Percentiles rank a stretch among this genome's conserved stretches.
These are phyloP conservation scores for Bruguiera sexangula DNA, from an alignment of 345 rosid genomes.

Conservation along the genomic window DNA sequence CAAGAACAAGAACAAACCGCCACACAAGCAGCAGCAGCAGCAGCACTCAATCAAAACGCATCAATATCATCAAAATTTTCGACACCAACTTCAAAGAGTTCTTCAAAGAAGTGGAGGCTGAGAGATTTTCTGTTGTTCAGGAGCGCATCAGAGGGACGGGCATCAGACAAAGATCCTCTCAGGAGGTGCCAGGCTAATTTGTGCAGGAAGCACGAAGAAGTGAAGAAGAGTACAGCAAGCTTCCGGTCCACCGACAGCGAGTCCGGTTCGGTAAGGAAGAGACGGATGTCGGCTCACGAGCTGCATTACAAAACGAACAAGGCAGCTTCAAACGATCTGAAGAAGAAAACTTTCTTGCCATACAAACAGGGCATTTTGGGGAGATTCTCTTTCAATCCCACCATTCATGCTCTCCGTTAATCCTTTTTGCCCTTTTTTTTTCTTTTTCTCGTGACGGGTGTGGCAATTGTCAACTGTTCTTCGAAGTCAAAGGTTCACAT, in stretches of 20 bases:
- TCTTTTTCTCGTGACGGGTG: too few species aligned
- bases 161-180: slow-evolving; percentile 48
- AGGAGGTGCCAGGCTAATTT: slow-evolving; percentile 34
- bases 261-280: slow-evolving; percentile 36
- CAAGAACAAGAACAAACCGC: not conserved
- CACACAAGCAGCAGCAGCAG: slow-evolving; percentile 18
- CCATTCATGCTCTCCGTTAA: slow-evolving; percentile 15
- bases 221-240: slow-evolving; percentile 30
- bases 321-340: slow-evolving; percentile 64
- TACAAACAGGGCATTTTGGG: slow-evolving; percentile 80
- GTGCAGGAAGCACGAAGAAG: slow-evolving; percentile 50
- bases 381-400: slow-evolving; percentile 57
- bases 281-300: slow-evolving; percentile 67
- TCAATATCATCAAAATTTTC: slow-evolving; percentile 9
- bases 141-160: slow-evolving; percentile 87
- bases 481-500: too few species aligned
- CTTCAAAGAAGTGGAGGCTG: slow-evolving; percentile 76
- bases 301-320: slow-evolving; percentile 75
- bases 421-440: too few species aligned
- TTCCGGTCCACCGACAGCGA: slow-evolving; percentile 30
- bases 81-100: slow-evolving; percentile 30
- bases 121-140: slow-evolving; percentile 73
- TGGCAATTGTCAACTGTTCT: too few species aligned
- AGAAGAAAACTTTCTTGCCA: slow-evolving; percentile 87
- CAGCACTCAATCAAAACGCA: slow-evolving; percentile 8